Percentiles rank a stretch among this genome's conserved stretches.
These are phyloP conservation scores for Cladophialophora exuberans DNA, from an alignment of 2,329 filamentous ascomycete species.

Conservation along the genomic window DNA sequence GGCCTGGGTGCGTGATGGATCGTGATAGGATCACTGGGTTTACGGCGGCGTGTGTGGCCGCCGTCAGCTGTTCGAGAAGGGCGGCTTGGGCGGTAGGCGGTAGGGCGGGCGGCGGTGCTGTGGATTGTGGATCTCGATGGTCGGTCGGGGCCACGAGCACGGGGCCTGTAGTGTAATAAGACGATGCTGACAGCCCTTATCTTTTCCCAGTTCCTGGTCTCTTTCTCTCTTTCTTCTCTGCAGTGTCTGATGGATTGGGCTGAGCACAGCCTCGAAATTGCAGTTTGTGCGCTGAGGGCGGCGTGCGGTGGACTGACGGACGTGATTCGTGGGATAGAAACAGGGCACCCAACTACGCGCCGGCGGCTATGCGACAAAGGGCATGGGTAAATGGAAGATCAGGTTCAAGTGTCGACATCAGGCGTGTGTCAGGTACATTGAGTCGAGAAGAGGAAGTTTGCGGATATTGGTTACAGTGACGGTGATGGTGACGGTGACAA, in stretches of 20 bases:
- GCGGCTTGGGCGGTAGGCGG: neutral
- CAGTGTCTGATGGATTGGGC: neutral
- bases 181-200: constrained; percentile 12
- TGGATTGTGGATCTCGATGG: constrained; percentile 2
- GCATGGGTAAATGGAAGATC: constrained; percentile 5
- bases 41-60: constrained; percentile 10
- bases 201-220: too few relatives aligned
- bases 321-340: constrained; percentile 21
- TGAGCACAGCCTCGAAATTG: neutral
- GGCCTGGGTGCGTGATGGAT: constrained; percentile 15
- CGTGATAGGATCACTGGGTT: constrained; percentile 10
- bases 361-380: constrained; percentile 19
- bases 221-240: neutral
- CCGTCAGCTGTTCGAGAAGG: neutral
- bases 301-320: constrained; percentile 19
- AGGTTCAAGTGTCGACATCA: neutral
- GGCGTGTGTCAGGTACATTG: neutral
- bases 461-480: neutral
- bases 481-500: too few relatives aligned
- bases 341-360: constrained; percentile 25
- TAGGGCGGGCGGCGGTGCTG: neutral
- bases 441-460: neutral
- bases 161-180: constrained; percentile 1
- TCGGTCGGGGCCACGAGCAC: constrained; percentile 6
- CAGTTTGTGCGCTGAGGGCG: constrained; percentile 22